Percentiles rank a stretch among this genome's conserved stretches.
phyloP scores from a whole-genome alignment of 2,329 filamentous ascomycete genomes.

The Claviceps sorghi region DNA sequence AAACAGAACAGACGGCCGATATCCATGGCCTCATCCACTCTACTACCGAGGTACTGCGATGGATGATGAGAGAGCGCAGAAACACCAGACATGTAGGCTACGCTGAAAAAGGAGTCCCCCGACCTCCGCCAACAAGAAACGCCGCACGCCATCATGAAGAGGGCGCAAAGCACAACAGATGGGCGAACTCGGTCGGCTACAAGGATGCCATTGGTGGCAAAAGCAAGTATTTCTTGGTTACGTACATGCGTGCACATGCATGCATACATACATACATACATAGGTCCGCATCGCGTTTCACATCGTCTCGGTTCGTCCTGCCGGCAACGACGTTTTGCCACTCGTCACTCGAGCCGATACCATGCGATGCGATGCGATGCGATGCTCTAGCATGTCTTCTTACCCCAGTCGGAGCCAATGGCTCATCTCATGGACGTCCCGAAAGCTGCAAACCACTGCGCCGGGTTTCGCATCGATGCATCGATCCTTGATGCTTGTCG shows the following conservation, averaged over 20 bases:
- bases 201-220: background rate
- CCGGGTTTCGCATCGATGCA: background rate
- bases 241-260: too few relatives aligned
- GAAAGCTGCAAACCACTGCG: background rate
- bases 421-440: too few relatives aligned
- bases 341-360: background rate
- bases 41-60: background rate
- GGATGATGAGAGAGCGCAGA: background rate
- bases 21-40: too few relatives aligned
- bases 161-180: background rate
- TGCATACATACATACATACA: too few relatives aligned
- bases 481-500: background rate
- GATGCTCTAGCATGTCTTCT: too few relatives aligned
- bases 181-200: too few relatives aligned
- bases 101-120: too few relatives aligned
- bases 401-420: too few relatives aligned
- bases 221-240: background rate
- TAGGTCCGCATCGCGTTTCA: background rate
- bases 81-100: background rate
- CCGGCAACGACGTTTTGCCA: too few relatives aligned
- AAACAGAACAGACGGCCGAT: too few relatives aligned
- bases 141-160: background rate
- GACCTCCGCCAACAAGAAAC: background rate
- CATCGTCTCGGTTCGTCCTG: background rate
- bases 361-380: too few relatives aligned